phyloP scores from a whole-genome alignment of 1,139 yeast genomes.

The Suhomyces panamericanus region DNA sequence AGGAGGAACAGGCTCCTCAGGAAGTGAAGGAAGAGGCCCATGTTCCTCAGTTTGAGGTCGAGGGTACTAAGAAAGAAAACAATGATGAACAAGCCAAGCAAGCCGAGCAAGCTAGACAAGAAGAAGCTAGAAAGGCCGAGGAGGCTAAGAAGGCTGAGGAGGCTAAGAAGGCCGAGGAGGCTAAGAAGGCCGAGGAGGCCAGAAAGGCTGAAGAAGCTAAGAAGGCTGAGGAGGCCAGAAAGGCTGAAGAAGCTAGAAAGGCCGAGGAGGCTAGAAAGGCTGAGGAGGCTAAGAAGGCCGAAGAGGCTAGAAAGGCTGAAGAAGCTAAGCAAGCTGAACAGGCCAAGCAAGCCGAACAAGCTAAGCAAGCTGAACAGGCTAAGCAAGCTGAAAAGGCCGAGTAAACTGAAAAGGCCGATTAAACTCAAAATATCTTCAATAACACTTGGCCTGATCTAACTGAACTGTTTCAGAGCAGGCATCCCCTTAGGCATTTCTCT shows the following conservation, averaged over 20 bases:
- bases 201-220: constrained; percentile 8
- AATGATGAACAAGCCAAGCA: neutral
- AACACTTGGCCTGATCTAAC: too few species aligned
- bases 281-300: too few species aligned
- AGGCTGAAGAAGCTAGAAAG: neutral
- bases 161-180: too few species aligned
- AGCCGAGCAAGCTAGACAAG: neutral
- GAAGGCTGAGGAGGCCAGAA: constrained; percentile 6
- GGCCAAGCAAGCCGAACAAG: too few species aligned
- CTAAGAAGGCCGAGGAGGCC: too few species aligned
- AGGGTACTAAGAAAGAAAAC: constrained; percentile 15
- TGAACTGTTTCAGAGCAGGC: too few species aligned
- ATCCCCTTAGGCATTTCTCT: neutral
- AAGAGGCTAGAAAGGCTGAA: too few species aligned
- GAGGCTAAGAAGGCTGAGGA: too few species aligned
- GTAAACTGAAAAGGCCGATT: constrained; percentile 3
- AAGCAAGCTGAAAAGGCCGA: constrained; percentile 6
- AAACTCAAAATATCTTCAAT: too few species aligned
- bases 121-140: neutral
- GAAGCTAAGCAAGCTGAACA: too few species aligned
- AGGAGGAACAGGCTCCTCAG: neutral
- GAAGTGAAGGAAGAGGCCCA: constrained; percentile 14
- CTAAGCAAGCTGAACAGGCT: too few species aligned
- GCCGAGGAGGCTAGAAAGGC: too few species aligned
- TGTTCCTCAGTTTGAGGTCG: constrained; percentile 28